These are phyloP conservation scores for Saccharomyces hybrid DNA, from an alignment of 1,139 yeast species.

Conservation along the genomic window DNA sequence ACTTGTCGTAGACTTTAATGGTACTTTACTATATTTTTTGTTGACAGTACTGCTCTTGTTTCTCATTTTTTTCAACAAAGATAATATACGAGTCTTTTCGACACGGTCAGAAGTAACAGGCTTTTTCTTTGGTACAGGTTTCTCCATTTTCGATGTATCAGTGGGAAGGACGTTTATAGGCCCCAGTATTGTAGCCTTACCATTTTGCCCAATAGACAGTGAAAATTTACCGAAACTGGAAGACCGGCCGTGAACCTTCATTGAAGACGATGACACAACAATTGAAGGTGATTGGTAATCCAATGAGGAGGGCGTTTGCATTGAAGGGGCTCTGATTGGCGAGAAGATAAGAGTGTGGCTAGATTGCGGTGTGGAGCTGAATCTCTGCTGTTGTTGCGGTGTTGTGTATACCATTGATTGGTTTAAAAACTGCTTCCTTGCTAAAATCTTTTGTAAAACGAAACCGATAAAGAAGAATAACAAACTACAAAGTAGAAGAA, in stretches of 20 bases:
- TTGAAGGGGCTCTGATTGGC: not conserved
- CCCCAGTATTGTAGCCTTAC: slow-evolving; percentile 20
- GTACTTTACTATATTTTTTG: not conserved
- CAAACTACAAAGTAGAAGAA: not conserved
- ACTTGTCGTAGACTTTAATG: not conserved
- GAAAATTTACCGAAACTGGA: slow-evolving; percentile 10
- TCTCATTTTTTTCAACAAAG: slow-evolving; percentile 22
- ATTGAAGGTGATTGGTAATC: not conserved
- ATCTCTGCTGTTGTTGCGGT: not conserved
- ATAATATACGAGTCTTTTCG: slow-evolving; percentile 16
- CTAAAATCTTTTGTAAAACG: not conserved
- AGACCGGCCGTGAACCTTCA: not conserved
- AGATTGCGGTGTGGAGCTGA: not conserved
- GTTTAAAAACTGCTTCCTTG: not conserved
- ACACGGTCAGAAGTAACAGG: not conserved
- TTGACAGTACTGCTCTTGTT: slow-evolving; percentile 8
- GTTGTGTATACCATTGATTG: not conserved
- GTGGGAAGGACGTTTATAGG: not conserved
- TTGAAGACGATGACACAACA: not conserved
- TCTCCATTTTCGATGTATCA: not conserved
- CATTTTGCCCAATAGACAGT: slow-evolving; percentile 20
- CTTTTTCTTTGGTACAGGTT: not conserved
- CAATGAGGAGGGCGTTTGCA: not conserved
- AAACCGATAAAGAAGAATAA: not conserved
- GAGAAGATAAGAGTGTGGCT: not conserved